phyloP scores from a whole-genome alignment of 495 filamentous ascomycete species.

The Hamigera avellanea region DNA sequence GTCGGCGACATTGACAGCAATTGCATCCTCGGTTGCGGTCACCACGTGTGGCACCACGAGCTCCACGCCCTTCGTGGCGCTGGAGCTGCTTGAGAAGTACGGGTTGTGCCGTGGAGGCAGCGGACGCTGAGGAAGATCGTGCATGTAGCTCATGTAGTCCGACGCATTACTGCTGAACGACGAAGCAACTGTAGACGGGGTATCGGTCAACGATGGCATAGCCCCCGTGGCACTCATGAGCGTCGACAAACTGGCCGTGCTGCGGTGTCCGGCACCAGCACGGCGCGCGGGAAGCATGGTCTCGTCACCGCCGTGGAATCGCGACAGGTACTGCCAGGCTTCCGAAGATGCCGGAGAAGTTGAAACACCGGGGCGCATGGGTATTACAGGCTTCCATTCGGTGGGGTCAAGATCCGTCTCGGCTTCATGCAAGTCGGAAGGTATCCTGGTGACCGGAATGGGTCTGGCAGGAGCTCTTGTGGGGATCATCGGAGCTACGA shows the following conservation, averaged over 20 bases:
- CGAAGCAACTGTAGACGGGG: constrained; percentile 34
- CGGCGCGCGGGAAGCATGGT: constrained; percentile 17
- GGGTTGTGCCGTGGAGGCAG: constrained; percentile 32
- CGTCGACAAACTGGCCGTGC: constrained; percentile 24
- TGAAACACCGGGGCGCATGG: constrained; percentile 1
- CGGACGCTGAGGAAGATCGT: constrained; percentile 23
- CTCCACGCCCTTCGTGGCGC: constrained; percentile 26
- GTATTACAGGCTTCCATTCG: constrained; percentile 47
- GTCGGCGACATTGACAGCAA: constrained; percentile 8
- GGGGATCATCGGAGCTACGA: constrained; percentile 33
- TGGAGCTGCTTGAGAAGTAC: constrained; percentile 19
- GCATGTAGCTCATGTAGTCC: constrained; percentile 24
- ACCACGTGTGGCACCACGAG: constrained; percentile 30
- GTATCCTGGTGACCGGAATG: constrained; percentile 28
- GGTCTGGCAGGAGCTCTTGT: constrained; percentile 20
- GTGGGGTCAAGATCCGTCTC: constrained; percentile 44
- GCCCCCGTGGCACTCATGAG: constrained; percentile 13
- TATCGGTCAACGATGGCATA: constrained; percentile 26
- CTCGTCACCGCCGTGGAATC: constrained; percentile 28
- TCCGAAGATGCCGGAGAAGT: constrained; percentile 28
- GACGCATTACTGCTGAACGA: constrained; percentile 30
- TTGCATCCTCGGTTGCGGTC: constrained; percentile 7
- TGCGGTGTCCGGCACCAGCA: constrained; percentile 13
- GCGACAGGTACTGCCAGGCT: constrained; percentile 37
- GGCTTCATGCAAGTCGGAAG: constrained; percentile 22